Evolutionary conservation across 306 rosid species (phyloP), one percentile per base, ranked within the genome.

Genomic region (Cicer cuneatum): DNA sequence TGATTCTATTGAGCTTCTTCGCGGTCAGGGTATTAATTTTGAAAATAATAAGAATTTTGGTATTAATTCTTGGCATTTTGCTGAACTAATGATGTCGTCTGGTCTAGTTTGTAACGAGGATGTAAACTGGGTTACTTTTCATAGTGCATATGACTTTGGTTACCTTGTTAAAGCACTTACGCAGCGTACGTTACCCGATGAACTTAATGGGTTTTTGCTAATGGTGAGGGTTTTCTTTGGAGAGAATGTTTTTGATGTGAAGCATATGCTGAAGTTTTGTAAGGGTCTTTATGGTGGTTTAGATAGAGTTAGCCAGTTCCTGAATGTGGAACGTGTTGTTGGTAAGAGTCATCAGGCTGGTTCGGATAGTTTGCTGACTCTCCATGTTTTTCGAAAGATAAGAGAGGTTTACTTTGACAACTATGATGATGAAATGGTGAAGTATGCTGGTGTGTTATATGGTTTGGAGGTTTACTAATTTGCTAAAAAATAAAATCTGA

Each of bases 331-430:
- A 2, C 83, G 97, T 21, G 71, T 58, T 5, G 51, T 21, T 6
- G 94, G 93, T 33, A 84, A 84, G 51, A 77, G 89, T 75, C 92
- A 90, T 35, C 91, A 87, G 75, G 92, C 96, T 3, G 93, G 93
- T 42, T 90, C 96, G 0, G 96, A 90, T 80, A 88, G 93, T 69
- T 68, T 90, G 82, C 78, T 90, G 9, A 90, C 93, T 11, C 69
- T 86, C 12, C 92, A 81, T 11, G 80, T 81, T 2, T 91, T 85
- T 56, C 80, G 29, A 74, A 87, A 68, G 80, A 84, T 87, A 15
- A 80, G 73, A 1, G 67, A 84, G 5, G 60, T 81, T 11, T 77
- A 80, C 58, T 89, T 89, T 47, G 33, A 7, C 7, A 14, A 56
- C 12, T 53, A 14, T 2, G 61, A 45, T 45, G 83, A 10, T 21